These are phyloP conservation scores for Cinnamomum micranthum DNA, from an alignment of 164 flowering plant genomes.

Conservation along the genomic window DNA sequence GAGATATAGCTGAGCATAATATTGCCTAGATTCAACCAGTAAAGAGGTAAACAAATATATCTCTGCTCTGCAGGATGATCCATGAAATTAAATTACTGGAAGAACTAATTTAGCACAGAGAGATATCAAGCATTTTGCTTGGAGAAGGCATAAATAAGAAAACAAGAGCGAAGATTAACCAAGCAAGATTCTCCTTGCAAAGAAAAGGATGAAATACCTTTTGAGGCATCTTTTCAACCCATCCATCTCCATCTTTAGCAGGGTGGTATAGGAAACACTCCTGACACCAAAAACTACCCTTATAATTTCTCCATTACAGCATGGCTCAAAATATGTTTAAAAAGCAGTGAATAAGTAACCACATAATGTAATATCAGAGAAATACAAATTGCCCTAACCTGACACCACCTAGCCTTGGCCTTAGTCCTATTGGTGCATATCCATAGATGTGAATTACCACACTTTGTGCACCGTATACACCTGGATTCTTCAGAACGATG, in stretches of 20 bases:
- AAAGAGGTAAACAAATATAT: not conserved
- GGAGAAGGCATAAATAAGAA: not conserved
- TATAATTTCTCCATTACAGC: not conserved
- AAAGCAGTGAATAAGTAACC: not conserved
- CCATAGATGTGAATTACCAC: constrained; percentile 95
- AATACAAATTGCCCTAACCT: constrained; percentile 44
- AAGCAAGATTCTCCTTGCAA: not conserved
- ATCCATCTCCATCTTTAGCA: constrained; percentile 99
- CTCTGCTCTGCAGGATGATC: not conserved
- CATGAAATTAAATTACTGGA: not conserved
- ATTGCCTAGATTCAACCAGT: not conserved
- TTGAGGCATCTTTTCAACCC: constrained; percentile 89
- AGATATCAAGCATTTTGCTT: not conserved
- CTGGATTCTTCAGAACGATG: constrained; percentile 87
- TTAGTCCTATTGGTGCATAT: constrained; percentile 88
- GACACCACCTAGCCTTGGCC: constrained; percentile 98
- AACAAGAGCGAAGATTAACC: not conserved
- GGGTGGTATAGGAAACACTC: constrained; percentile 92
- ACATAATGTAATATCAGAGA: not conserved
- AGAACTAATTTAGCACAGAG: not conserved
- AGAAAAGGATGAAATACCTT: constrained; percentile 45
- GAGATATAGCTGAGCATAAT: not conserved
- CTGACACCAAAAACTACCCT: constrained; percentile 31
- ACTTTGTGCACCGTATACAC: constrained; percentile 91
- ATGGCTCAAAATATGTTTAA: not conserved